Evolutionary conservation across 176 grass and related monocot species (phyloP), one percentile per base, ranked within the genome.

Genomic region (Hyparrhenia diplandra): DNA sequence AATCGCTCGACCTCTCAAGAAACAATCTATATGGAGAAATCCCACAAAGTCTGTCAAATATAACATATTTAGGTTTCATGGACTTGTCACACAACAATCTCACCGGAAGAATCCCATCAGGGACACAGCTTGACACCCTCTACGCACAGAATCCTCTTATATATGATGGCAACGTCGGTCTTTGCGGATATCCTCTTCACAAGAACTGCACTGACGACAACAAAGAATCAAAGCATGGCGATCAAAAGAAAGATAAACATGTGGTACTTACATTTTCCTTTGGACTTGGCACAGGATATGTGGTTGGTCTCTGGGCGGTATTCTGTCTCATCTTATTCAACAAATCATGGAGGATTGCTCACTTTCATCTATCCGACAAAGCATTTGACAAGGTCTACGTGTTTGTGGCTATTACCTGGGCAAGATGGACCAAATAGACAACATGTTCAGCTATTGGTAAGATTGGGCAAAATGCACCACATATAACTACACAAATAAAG

Each of bases 131-230:
- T 0, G 78, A 84, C 16, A 82, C 77, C 6, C 32, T 91, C 11
- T 42, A 71, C 1, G 0, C 0, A 1, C 14, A 27, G 27, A 80
- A 92, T 65, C 64, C 78, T 1, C 75, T 43, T 5, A 70, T 75
- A 1, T 92, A 86, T 12, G 52, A 60, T 11, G 82, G 79, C 10
- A 92, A 92, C 34, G 1, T 2, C 6, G 39, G 77, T 13, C 64
- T 88, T 7, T 91, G 82, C 7, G 85, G 82, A 1, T 14, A 12
- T n/a, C 89, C 74, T 0, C 71, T 76, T 43, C 24, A 27, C 2
- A 87, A 52, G 23, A 78, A 29, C 21, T 88, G 85, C 45, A 24
- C 23, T 0, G 8, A 6, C 12, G 25, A 24, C n/a, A 45, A 39
- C 34, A 24, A 4, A 32, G 18, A 40, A 40, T 0, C 5, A 8